Conservation (phyloP, 2,329 filamentous ascomycete genomes). For the Stylonectria norvegica region DNA sequence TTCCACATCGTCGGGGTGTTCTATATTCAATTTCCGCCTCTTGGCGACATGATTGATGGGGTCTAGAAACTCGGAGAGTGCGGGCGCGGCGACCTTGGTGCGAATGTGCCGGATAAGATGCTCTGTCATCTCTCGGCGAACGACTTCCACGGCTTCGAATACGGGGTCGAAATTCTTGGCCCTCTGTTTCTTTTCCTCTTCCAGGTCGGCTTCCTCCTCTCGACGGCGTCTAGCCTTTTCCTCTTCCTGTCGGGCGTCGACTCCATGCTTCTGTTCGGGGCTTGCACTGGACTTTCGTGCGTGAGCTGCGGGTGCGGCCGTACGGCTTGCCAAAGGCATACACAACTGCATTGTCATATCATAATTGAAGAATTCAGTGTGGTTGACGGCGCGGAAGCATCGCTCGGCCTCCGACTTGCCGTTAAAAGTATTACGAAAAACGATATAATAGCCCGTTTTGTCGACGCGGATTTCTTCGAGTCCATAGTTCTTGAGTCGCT, state of each 20-base stretch:
- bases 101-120: constrained; percentile 88
- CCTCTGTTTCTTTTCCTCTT: constrained; percentile 85
- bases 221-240: constrained; percentile 63
- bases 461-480: constrained; percentile 83
- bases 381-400: constrained; percentile 75
- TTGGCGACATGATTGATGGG: constrained; percentile 77
- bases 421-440: constrained; percentile 75
- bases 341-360: constrained; percentile 83
- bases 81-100: constrained; percentile 77
- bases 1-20: constrained; percentile 62
- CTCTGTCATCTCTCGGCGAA: constrained; percentile 77
- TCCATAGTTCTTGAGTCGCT: constrained; percentile 76
- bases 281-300: constrained; percentile 35
- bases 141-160: constrained; percentile 71
- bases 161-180: constrained; percentile 91
- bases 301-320: constrained; percentile 21
- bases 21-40: constrained; percentile 73
- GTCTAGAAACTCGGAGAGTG: constrained; percentile 77
- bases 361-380: constrained; percentile 86
- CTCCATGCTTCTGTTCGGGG: constrained; percentile 29
- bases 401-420: constrained; percentile 79
- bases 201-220: constrained; percentile 77
- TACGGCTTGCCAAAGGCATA: constrained; percentile 29
- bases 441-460: constrained; percentile 81
- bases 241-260: constrained; percentile 39